Evolutionary conservation across 2,329 filamentous ascomycete genomes (phyloP), one percentile per base, ranked within the genome.

Genomic region (Didymella glomerata): DNA sequence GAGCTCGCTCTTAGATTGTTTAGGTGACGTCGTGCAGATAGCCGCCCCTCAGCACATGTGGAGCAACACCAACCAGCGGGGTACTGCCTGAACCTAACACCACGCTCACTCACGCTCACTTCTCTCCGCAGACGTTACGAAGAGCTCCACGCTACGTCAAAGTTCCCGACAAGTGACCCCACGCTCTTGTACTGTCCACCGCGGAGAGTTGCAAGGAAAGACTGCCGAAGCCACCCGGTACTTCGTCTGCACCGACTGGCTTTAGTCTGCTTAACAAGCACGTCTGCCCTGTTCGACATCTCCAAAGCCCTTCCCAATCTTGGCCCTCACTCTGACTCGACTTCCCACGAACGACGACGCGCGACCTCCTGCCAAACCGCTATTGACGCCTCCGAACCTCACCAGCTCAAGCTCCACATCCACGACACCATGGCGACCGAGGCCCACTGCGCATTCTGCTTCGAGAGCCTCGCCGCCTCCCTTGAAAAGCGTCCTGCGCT

Each of bases 361-460:
- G 6, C 18, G 7, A 20, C n/a, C 16, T 9, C 9, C 16, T 20
- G 4, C n/a, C n/a, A 20, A 40, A 3, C 8, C 36, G n/a, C 32
- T 1, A 7, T 14, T 3, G 11, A 40, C 5, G 11, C n/a, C 18
- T 40, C 16, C n/a, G 7, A 8, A 18, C 9, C 14, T 18, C 14
- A 25, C 50, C 40, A 14, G 7, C 22, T 8, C n/a, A 24, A 28
- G 34, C 16, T 30, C 8, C 36, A 20, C 27, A 22, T 22, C n/a
- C 13, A 18, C 30, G n/a, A 38, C 57, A 64, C 44, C 53, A 98
- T 98, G 94, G 94, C 95, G 48, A 90, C 90, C 57, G 80, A 86
- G 69, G 89, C 89, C 60, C 94, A 98, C 79, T 97, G 93, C 78
- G 88, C 94, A 72, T 93, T 89, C 79, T 97, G 93, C 82, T 98